A percentile compares a stretch with the other conserved stretches of the same genome.
Conservation (phyloP, 306 rosid genomes). For the Canavalia gladiata region DNA sequence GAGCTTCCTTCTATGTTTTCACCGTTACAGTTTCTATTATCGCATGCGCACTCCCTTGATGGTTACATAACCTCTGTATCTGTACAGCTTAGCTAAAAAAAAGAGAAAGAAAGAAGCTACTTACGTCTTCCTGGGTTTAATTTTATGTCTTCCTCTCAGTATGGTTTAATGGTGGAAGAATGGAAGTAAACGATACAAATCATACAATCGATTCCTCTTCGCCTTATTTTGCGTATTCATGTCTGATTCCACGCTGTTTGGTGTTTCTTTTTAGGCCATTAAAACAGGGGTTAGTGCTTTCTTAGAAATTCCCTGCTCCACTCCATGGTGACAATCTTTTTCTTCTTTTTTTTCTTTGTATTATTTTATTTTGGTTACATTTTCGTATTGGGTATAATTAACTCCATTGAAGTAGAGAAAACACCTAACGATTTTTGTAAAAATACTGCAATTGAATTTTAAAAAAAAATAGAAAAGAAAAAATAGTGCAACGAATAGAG, state of each 20-base stretch:
- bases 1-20: neutral
- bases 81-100: neutral
- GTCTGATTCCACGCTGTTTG: neutral
- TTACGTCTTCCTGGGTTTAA: neutral
- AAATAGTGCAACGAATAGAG: neutral
- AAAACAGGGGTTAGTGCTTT: neutral
- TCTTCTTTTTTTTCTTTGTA: neutral
- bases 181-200: neutral
- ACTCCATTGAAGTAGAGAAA: neutral
- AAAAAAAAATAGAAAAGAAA: no score
- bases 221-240: neutral
- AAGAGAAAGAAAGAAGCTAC: neutral
- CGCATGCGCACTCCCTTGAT: neutral
- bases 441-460: neutral
- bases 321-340: neutral
- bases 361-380: no score
- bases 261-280: neutral
- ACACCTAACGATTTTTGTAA: neutral
- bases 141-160: conserved; percentile 1
- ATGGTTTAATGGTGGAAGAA: neutral
- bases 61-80: no score
- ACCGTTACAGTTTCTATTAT: neutral
- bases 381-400: neutral
- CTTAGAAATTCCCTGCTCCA: neutral
- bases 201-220: neutral